Evolutionary conservation across 768 basidiomycete species (phyloP).

Genomic region (Hydnomerulius pinastri): DNA sequence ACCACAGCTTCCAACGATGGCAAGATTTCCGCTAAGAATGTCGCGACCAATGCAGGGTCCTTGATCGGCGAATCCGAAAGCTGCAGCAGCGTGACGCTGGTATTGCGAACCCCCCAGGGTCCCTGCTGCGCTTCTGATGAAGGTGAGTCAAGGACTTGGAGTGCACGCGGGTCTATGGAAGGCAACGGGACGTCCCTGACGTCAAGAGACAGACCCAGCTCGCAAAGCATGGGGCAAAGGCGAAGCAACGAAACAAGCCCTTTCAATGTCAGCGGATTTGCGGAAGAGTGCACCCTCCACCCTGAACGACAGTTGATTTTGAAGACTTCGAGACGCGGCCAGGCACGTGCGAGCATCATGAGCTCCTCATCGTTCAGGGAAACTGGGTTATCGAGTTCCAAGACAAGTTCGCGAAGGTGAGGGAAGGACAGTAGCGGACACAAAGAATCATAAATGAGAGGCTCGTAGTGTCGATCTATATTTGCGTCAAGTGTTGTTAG

Average conservation of each 20-base stretch:
- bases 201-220: slow-evolving; percentile 9
- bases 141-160: too few species aligned
- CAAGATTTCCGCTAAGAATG: too few species aligned
- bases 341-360: slow-evolving; percentile 4
- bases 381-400: slow-evolving; percentile 14
- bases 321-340: slow-evolving; percentile 6
- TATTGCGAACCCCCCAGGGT: too few species aligned
- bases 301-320: slow-evolving; percentile 7
- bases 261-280: slow-evolving; percentile 8
- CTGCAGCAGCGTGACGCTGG: too few species aligned
- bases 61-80: too few species aligned
- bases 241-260: slow-evolving; percentile 9
- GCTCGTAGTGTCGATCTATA: too few species aligned
- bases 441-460: slow-evolving; percentile 8
- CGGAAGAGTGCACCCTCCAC: slow-evolving; percentile 2
- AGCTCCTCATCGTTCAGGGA: slow-evolving; percentile 11
- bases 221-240: background rate
- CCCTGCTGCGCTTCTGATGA: too few species aligned
- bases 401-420: slow-evolving; percentile 4
- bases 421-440: slow-evolving; percentile 2
- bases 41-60: too few species aligned
- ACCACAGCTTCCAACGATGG: too few species aligned
- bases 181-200: slow-evolving; percentile 16
- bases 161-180: too few species aligned
- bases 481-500: too few species aligned